A percentile compares a stretch with the other conserved stretches of the same genome.
These are phyloP conservation scores for Ambrosiella beaveri DNA, from an alignment of 2,329 filamentous ascomycete species.

Conservation along the genomic window DNA sequence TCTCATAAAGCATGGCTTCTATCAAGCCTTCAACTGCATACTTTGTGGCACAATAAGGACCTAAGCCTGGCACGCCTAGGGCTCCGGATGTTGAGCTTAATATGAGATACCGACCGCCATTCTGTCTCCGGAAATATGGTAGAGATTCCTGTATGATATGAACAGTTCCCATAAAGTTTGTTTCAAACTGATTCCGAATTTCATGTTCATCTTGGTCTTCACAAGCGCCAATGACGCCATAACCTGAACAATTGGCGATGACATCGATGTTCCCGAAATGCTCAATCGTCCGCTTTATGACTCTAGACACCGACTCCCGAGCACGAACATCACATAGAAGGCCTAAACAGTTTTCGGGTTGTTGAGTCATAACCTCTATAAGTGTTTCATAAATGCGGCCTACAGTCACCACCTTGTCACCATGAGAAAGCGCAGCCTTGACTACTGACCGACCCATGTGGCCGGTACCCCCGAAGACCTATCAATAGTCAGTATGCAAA, in stretches of 20 bases:
- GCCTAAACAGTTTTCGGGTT: slow-evolving; percentile 57
- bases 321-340: slow-evolving; percentile 82
- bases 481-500: neutral
- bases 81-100: slow-evolving; percentile 88
- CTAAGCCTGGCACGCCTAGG: slow-evolving; percentile 80
- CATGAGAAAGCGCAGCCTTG: slow-evolving; percentile 60
- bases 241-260: slow-evolving; percentile 85
- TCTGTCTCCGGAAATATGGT: slow-evolving; percentile 68
- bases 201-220: slow-evolving; percentile 96
- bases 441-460: slow-evolving; percentile 88
- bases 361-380: slow-evolving; percentile 51
- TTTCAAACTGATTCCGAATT: slow-evolving; percentile 89
- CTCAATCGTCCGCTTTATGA: slow-evolving; percentile 51
- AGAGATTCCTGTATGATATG: slow-evolving; percentile 83
- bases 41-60: slow-evolving; percentile 91
- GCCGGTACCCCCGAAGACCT: slow-evolving; percentile 92
- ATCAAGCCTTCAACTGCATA: slow-evolving; percentile 92
- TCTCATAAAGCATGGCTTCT: slow-evolving; percentile 92
- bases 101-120: slow-evolving; percentile 69
- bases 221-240: slow-evolving; percentile 86
- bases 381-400: slow-evolving; percentile 67
- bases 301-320: slow-evolving; percentile 55
- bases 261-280: slow-evolving; percentile 73
- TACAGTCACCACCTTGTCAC: slow-evolving; percentile 72
- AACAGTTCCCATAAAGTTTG: slow-evolving; percentile 89